Base-by-base conservation (phyloP, 306 rosid genomes). In the Castanea crenata region DNA sequence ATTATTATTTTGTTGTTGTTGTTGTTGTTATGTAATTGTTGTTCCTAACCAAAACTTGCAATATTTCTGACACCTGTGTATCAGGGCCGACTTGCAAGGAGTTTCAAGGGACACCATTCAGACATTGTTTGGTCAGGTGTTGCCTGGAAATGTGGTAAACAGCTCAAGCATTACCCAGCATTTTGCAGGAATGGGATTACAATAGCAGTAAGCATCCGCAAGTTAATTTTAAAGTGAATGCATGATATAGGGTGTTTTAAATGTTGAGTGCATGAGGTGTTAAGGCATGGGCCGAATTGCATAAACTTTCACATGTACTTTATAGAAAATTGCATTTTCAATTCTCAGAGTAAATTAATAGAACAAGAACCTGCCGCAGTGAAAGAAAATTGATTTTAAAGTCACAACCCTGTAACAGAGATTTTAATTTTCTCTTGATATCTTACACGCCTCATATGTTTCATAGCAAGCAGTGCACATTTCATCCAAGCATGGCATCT, bases 61-160 rank as follows among this genome's bases (percentile, higher is more conserved):
- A 74, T 63, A 19, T 19, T 61, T 73, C 69, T 72, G 32, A 81
- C 75, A 55, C 58, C 55, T 85, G 32, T 81, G 73, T 80, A 34
- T 74, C 86, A 95, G 99, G 90, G 84, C 71, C 82, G 75, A 77
- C 81, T 79, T 55, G 77, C 83, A 76, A 89, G 87, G 85, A 90
- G 67, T 80, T 84, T 86, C 81, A 89, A 88, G 81, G 87, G 89
- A 76, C 83, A 68, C 78, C 85, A 83, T 77, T 87, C 96, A 51
- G 99, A 89, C 76, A 95, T 95, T 76, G 91, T 82, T 81, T 95
- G 99, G 99, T 93, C 98, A 5, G 99, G 99, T 75, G 84, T 83
- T 74, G 91, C 97, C 3, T 95, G 98, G 98, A 87, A 86, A 78
- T 95, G 99, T 82, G 93, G 98, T 74, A 95, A 95, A 85, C 97